These are phyloP conservation scores for Myriosclerotinia curreyana DNA, from an alignment of 2,329 filamentous ascomycete species.

Conservation along the genomic window DNA sequence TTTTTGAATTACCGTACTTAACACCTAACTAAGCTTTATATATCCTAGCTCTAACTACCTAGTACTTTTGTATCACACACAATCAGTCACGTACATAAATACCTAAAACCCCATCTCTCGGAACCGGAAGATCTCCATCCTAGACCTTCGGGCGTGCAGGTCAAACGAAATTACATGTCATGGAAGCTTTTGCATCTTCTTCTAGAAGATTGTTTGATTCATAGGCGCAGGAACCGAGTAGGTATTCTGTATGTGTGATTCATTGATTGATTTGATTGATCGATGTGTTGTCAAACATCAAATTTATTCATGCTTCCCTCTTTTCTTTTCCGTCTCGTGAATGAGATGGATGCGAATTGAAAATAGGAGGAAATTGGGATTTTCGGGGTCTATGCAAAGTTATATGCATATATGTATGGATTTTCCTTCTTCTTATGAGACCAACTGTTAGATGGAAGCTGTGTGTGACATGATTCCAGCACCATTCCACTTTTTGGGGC, in stretches of 20 bases:
- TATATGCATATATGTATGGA: slow-evolving; percentile 3
- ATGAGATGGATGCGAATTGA: background rate
- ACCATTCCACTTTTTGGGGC: background rate
- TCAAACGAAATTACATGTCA: background rate
- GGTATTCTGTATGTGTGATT: too few species aligned
- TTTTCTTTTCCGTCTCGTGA: background rate
- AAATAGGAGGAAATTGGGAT: slow-evolving; percentile 15
- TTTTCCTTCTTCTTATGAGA: background rate
- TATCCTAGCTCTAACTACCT: background rate
- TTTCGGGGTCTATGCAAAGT: slow-evolving; percentile 11
- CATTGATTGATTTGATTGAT: background rate
- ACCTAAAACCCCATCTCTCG: slow-evolving; percentile 7
- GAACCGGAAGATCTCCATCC: slow-evolving; percentile 15
- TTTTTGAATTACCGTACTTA: background rate
- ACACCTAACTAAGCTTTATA: background rate
- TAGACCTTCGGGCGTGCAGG: background rate
- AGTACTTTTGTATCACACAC: slow-evolving; percentile 8
- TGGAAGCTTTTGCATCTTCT: slow-evolving; percentile 13
- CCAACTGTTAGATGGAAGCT: background rate
- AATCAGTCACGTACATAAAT: slow-evolving; percentile 5
- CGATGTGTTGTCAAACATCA: slow-evolving; percentile 14
- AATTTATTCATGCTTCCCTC: background rate
- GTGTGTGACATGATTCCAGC: background rate
- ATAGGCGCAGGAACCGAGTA: slow-evolving; percentile 19
- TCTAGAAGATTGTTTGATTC: slow-evolving; percentile 21